phyloP scores from a whole-genome alignment of 352 stramenopile species.

The Globisporangium okanoganense region DNA sequence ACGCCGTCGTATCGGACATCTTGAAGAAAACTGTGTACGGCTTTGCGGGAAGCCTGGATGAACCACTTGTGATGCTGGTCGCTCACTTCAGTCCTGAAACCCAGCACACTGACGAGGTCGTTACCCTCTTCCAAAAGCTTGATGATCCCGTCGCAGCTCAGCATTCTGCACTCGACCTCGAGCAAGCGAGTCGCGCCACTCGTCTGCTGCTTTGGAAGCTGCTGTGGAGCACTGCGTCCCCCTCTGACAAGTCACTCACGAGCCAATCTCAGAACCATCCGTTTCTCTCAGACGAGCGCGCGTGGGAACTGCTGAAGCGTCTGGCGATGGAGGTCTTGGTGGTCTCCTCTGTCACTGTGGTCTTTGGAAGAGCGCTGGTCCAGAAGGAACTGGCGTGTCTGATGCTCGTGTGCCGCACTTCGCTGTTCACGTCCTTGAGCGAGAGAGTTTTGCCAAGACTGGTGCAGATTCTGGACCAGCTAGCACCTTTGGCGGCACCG shows the following conservation, averaged over 20 bases:
- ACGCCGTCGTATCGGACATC: neutral
- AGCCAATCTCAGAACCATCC: neutral
- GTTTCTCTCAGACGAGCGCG: neutral
- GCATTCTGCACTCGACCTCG: neutral
- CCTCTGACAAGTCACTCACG: neutral
- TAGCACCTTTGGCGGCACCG: neutral
- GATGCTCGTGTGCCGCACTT: slow-evolving; percentile 3
- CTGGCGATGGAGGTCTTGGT: neutral
- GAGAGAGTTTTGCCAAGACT: slow-evolving; percentile 7
- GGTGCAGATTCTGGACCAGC: neutral
- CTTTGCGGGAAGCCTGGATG: neutral
- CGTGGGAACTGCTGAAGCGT: slow-evolving; percentile 19
- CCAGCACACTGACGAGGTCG: neutral
- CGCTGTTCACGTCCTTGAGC: neutral
- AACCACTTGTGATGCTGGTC: slow-evolving; percentile 5
- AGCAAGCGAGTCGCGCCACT: slow-evolving; percentile 8
- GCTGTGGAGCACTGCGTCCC: slow-evolving; percentile 21
- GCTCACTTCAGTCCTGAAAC: neutral
- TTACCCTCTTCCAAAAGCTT: neutral
- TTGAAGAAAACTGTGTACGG: neutral
- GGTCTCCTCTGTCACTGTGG: neutral
- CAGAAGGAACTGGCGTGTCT: slow-evolving; percentile 8
- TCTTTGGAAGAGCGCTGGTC: slow-evolving; percentile 1
- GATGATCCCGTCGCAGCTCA: neutral
- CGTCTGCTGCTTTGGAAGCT: slow-evolving; percentile 31